phyloP scores from a whole-genome alignment of 1,284 basidiomycete genomes.

The Leucoagaricus sp. region DNA sequence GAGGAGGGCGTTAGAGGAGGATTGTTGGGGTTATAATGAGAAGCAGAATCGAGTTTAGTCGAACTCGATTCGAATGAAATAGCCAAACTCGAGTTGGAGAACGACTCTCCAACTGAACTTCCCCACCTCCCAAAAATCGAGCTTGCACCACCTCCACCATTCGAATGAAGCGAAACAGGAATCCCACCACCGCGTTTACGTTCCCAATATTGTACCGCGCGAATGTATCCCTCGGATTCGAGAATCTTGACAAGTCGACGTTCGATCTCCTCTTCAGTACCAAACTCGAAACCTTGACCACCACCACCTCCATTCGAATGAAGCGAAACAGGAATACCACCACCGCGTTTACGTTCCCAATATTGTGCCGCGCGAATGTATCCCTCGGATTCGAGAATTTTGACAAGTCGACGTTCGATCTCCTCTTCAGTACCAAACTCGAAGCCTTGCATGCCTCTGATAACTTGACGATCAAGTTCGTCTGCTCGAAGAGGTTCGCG shows the following conservation, averaged over 20 bases:
- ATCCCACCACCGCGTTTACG: constrained; percentile 52
- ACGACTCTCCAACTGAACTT: constrained; percentile 52
- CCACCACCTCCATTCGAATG: constrained; percentile 30
- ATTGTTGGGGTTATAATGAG: too few relatives aligned
- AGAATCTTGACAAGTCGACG: constrained; percentile 74
- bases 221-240: constrained; percentile 76
- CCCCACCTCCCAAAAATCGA: constrained; percentile 26
- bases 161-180: too few relatives aligned
- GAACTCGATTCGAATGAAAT: constrained; percentile 58
- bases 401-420: constrained; percentile 74
- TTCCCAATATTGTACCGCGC: constrained; percentile 80
- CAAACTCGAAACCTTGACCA: too few relatives aligned
- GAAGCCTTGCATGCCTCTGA: constrained; percentile 94
- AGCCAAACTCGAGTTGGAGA: constrained; percentile 68
- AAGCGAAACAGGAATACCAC: constrained; percentile 34
- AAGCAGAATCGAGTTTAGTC: constrained; percentile 36
- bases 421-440: constrained; percentile 92
- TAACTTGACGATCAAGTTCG: constrained; percentile 85
- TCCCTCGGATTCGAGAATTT: constrained; percentile 77
- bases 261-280: constrained; percentile 85
- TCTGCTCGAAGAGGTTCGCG: constrained; percentile 87
- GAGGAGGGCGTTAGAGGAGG: constrained; percentile 21
- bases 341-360: constrained; percentile 77
- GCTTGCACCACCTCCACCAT: constrained; percentile 34
- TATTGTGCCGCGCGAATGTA: constrained; percentile 75